Evolutionary conservation across 768 basidiomycete species (phyloP), one percentile per base, ranked within the genome.

Genomic region (Hydnomerulius pinastri): DNA sequence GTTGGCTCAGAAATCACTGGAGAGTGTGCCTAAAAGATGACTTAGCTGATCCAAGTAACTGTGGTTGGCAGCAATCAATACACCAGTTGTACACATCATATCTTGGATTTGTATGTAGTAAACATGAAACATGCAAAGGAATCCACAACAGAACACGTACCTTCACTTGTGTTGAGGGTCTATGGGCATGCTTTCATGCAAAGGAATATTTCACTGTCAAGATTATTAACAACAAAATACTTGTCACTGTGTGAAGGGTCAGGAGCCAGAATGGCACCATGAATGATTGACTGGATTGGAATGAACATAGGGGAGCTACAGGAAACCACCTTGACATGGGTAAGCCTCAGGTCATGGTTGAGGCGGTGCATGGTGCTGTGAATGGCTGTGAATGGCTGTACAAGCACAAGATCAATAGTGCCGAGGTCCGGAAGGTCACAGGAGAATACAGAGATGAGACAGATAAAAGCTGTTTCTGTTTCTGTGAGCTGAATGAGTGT

Each of bases 131-230:
- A 8, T 30, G 29, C 7, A 30, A 30, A n/a, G n/a, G n/a, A n/a
- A n/a, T n/a, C n/a, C n/a, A 8, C 29, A 30, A 13, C 29, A 30
- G 29, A 13, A 30, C 13, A 30, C 29, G 29, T 13, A 30, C 29
- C 29, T 30, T 30, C 13, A 30, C 8, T 30, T 13, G 13, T 30
- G 29, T 13, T 30, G 13, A 30, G 13, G 7, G 29, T 8, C 29
- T 8, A 30, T 30, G 7, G 13, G 13, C 29, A 13, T 8, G 43
- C 28, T 28, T 45, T 21, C 43, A 45, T 45, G 10, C 42, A 6
- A 5, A 49, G 33, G 29, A 64, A 67, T 64, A 68, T 64, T 42
- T 71, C 67, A 8, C 43, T 32, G 55, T 71, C 71, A 29, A 65
- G 21, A 17, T 56, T 25, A 44, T 72, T 62, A 12, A 65, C 42